A percentile compares a stretch with the other conserved stretches of the same genome.
These are phyloP conservation scores for Trapa bicornis DNA, from an alignment of 345 rosid genomes.

Conservation along the genomic window DNA sequence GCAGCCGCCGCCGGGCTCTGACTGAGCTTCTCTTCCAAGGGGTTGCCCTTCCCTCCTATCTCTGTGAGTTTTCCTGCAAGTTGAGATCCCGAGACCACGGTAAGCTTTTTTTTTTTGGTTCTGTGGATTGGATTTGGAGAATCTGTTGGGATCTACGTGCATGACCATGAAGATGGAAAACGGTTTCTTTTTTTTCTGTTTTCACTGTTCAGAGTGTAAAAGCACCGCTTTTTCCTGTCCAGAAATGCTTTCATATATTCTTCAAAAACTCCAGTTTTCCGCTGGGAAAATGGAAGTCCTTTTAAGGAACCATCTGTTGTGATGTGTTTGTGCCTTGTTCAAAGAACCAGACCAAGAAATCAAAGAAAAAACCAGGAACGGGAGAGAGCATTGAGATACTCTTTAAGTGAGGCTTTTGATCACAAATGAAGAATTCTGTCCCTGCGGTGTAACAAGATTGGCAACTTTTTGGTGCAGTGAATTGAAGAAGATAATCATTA, in stretches of 20 bases:
- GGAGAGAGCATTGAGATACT: background rate
- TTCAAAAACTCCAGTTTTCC: background rate
- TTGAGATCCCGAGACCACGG: background rate
- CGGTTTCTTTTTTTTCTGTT: background rate
- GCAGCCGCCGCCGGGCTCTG: background rate
- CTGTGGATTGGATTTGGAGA: background rate
- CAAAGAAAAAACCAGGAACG: background rate
- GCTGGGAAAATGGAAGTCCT: background rate
- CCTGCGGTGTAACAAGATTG: background rate
- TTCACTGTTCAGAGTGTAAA: background rate
- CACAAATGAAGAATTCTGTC: background rate
- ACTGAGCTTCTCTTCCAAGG: background rate
- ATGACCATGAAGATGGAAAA: background rate
- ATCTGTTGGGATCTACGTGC: background rate
- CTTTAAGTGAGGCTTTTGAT: background rate
- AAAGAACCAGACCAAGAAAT: background rate
- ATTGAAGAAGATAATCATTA: constrained; percentile 2
- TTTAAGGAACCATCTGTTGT: background rate
- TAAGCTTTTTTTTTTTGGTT: background rate
- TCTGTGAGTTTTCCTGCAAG: background rate
- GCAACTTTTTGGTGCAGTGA: background rate
- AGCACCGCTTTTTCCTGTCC: background rate
- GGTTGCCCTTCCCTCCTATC: background rate
- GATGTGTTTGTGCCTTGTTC: background rate
- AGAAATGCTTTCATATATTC: background rate